These are phyloP conservation scores for Kwoniella heveanensis DNA, from an alignment of 768 basidiomycete genomes.

Conservation along the genomic window DNA sequence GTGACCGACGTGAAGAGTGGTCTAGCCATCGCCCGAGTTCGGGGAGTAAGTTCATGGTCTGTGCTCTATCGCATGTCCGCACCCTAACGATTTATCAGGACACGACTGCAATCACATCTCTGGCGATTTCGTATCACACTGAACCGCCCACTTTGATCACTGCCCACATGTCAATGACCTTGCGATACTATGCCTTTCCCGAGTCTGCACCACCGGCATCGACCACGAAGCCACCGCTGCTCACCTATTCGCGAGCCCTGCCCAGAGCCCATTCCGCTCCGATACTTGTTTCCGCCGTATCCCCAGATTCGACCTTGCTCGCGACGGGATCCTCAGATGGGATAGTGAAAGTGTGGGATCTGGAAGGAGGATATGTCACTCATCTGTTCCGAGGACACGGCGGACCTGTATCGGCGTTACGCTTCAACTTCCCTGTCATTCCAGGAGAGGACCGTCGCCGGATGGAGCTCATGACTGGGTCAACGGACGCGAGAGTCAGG, in stretches of 20 bases:
- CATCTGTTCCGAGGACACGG: constrained; percentile 96
- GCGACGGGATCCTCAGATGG: constrained; percentile 97
- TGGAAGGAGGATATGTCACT: constrained; percentile 80
- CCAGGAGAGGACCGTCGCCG: constrained; percentile 48
- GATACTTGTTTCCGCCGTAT: constrained; percentile 77
- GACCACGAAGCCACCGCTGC: constrained; percentile 55
- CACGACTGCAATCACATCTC: constrained; percentile 76
- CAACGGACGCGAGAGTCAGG: constrained; percentile 87
- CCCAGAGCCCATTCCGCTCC: constrained; percentile 89
- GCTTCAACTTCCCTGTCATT: constrained; percentile 72
- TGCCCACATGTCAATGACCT: constrained; percentile 76
- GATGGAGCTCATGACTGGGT: constrained; percentile 85
- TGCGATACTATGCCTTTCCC: constrained; percentile 83
- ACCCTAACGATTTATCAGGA: constrained; percentile 62
- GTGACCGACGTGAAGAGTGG: constrained; percentile 79
- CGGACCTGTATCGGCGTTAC: constrained; percentile 89
- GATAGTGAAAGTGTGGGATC: constrained; percentile 95
- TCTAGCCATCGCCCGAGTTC: constrained; percentile 73
- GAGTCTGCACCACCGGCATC: constrained; percentile 28
- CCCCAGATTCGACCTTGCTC: constrained; percentile 78
- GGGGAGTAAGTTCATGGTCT: constrained; percentile 66
- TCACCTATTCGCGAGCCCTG: constrained; percentile 74
- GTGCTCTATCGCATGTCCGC: neutral
- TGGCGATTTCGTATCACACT: constrained; percentile 76
- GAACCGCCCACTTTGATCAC: constrained; percentile 66